A percentile compares a stretch with the other conserved stretches of the same genome.
phyloP scores from a whole-genome alignment of 2,329 filamentous ascomycete genomes.

The Fusarium sp. region DNA sequence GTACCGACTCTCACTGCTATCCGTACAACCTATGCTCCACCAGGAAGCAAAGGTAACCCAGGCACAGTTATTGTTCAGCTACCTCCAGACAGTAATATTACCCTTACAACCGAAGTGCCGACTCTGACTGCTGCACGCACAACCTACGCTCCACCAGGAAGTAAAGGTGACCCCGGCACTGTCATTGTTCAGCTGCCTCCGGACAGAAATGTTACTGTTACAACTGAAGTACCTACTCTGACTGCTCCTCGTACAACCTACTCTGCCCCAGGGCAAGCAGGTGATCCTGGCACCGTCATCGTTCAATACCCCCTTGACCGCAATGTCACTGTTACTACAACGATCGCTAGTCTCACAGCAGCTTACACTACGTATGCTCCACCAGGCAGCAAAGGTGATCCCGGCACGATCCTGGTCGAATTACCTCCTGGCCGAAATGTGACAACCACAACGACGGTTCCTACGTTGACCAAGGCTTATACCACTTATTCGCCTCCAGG shows the following conservation, averaged over 20 bases:
- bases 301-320: slow-evolving; percentile 9
- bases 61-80: too few relatives aligned
- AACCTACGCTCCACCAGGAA: too few relatives aligned
- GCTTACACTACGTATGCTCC: slow-evolving; percentile 13
- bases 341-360: slow-evolving; percentile 6
- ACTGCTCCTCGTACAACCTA: slow-evolving; percentile 6
- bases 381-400: slow-evolving; percentile 5
- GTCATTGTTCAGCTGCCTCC: too few relatives aligned
- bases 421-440: slow-evolving; percentile 15
- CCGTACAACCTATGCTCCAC: too few relatives aligned
- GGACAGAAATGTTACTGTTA: too few relatives aligned
- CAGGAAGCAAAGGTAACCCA: too few relatives aligned
- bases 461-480: slow-evolving; percentile 1
- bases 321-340: slow-evolving; percentile 22
- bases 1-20: too few relatives aligned
- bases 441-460: slow-evolving; percentile 4
- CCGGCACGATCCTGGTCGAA: slow-evolving; percentile 24
- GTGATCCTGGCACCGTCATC: slow-evolving; percentile 17
- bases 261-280: slow-evolving; percentile 3
- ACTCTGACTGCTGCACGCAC: too few relatives aligned
- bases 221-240: too few relatives aligned
- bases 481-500: slow-evolving; percentile 18
- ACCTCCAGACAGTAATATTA: too few relatives aligned
- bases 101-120: too few relatives aligned
- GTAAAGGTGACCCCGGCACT: too few relatives aligned